Conservation (phyloP, 2,329 filamentous ascomycete species). For the Trichoderma aggressivum region DNA sequence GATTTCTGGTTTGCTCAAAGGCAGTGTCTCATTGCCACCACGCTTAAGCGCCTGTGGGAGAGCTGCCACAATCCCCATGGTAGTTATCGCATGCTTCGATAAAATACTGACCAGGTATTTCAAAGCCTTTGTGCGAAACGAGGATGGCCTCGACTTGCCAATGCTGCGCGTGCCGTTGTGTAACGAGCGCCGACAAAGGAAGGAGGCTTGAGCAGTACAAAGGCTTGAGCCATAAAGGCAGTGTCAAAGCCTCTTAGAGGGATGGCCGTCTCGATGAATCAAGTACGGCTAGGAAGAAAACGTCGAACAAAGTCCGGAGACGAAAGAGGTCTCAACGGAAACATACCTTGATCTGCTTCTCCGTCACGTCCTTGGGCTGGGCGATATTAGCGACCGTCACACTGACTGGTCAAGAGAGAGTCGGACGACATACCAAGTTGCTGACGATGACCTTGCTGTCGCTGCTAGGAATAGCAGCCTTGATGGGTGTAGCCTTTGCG, state of each 20-base stretch:
- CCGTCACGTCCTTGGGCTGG: slow-evolving; percentile 92
- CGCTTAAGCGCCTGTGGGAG: slow-evolving; percentile 8
- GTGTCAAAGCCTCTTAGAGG: slow-evolving; percentile 13
- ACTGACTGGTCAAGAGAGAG: neutral
- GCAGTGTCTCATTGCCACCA: slow-evolving; percentile 3
- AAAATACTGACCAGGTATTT: slow-evolving; percentile 54
- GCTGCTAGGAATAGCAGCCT: slow-evolving; percentile 57
- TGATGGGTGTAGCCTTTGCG: slow-evolving; percentile 62
- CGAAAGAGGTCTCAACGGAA: slow-evolving; percentile 71
- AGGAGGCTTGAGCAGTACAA: slow-evolving; percentile 17
- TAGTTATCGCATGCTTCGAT: slow-evolving; percentile 27
- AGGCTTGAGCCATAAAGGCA: neutral
- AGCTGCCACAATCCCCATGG: slow-evolving; percentile 25
- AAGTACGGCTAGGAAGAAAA: slow-evolving; percentile 40
- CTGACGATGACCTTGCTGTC: slow-evolving; percentile 98
- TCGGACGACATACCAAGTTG: slow-evolving; percentile 75
- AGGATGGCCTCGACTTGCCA: slow-evolving; percentile 58
- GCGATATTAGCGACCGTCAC: slow-evolving; percentile 43
- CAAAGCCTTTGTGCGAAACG: slow-evolving; percentile 44
- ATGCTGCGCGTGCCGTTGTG: slow-evolving; percentile 23
- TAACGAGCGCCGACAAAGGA: slow-evolving; percentile 2
- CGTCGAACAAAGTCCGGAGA: slow-evolving; percentile 70
- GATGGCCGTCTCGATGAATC: slow-evolving; percentile 30
- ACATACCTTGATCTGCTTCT: slow-evolving; percentile 99
- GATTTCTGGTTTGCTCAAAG: slow-evolving; percentile 9